These are phyloP conservation scores for Corynespora cassiicola DNA, from an alignment of 2,329 filamentous ascomycete genomes.

Conservation along the genomic window DNA sequence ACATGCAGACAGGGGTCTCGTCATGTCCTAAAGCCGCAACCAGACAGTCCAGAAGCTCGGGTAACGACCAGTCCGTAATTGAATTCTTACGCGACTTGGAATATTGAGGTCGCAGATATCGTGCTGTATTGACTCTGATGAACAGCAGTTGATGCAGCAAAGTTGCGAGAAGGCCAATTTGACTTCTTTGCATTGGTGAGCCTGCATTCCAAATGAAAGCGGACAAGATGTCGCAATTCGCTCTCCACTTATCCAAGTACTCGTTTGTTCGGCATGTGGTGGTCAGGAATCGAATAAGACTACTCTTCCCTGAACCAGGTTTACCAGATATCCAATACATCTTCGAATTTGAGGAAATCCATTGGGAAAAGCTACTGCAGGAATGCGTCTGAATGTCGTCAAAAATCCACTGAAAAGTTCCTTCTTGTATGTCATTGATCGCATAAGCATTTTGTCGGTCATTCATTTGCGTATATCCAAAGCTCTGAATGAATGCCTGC, in stretches of 20 bases:
- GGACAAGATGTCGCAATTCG: background rate
- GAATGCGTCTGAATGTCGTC: background rate
- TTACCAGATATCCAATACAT: conserved; percentile 6
- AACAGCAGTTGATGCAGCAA: conserved; percentile 2
- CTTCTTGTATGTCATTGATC: conserved; percentile 2
- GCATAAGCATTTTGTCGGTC: conserved; percentile 1
- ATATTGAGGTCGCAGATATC: too few relatives aligned
- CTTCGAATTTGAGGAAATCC: background rate
- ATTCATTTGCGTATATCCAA: conserved; percentile 9
- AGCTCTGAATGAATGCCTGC: background rate
- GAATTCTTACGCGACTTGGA: background rate
- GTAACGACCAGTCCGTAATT: background rate
- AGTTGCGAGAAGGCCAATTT: conserved; percentile 1
- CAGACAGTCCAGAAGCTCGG: background rate
- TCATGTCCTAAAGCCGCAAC: background rate
- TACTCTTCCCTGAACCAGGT: conserved; percentile 6
- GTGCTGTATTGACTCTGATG: too few relatives aligned
- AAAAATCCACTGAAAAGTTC: conserved; percentile 8
- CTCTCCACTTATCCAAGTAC: background rate
- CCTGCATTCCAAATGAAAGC: conserved; percentile 4
- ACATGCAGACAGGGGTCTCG: conserved; percentile 3
- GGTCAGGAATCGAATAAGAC: conserved; percentile 2
- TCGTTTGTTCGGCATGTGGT: background rate
- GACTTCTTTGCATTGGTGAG: conserved; percentile 2
- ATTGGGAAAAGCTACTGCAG: conserved; percentile 1